Base-by-base conservation (phyloP, 345 rosid species). In the Viola odorata region DNA sequence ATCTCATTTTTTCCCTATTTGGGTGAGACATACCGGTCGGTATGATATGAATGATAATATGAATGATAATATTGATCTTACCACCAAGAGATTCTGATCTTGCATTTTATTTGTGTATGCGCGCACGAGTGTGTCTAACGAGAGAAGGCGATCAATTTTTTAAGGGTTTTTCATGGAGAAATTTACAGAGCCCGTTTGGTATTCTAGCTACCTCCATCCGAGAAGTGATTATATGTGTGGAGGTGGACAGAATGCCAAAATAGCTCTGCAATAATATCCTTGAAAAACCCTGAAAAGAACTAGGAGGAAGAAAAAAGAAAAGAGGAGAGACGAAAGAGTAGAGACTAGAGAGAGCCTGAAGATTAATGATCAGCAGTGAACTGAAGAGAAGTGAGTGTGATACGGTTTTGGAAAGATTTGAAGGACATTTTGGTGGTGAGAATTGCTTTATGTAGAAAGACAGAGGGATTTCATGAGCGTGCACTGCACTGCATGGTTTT, bases 181-280 rank as follows among this genome's bases (percentile, higher is more conserved):
- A 68, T 73, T 75, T 69, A 67, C 78, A 75, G 77, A 71, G 72
- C 66, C 53, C 63, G 62, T 81, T 76, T 75, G 78, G 39, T 81
- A 78, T 64, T 57, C 73, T 76, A 73, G 66, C 83, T 78, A 15
- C 81, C 83, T 82, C 83, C 81, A 60, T 7, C 0, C 50, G 12
- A 9, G 12, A 9, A 47, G 7, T 9, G 50, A 7, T 47, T 7
- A 47, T 10, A 7, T n/a, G 7, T 44, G 47, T 44, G 83, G 82
- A 78, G 85, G 81, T 74, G 79, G 82, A 81, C 85, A 81, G 85
- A 78, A 78, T 81, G 85, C 85, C 82, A 81, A 81, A 81, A 60
- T 61, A 63, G 63, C 81, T 78, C 74, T 75, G 77, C 79, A 81
- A 75, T 50, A 62, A 64, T 11, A 62, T 65, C 78, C 73, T 68